These are phyloP conservation scores for Plasmopara viticola DNA, from an alignment of 352 stramenopile species.

Conservation along the genomic window DNA sequence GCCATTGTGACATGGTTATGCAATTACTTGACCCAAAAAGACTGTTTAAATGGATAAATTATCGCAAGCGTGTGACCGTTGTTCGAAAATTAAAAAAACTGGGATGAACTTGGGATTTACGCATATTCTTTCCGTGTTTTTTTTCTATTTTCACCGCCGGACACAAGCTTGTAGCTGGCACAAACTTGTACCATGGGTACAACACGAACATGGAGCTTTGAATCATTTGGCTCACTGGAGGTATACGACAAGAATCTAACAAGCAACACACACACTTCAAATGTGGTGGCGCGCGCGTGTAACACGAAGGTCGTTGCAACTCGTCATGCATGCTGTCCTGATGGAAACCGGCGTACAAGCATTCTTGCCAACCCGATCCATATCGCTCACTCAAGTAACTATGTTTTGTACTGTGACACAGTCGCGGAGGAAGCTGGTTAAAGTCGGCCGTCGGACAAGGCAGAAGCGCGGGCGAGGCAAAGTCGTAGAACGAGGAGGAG, in stretches of 20 bases:
- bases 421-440: no score
- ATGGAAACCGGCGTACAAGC: no score
- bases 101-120: constrained; percentile 60
- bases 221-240: constrained; percentile 48
- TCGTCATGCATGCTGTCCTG: constrained; percentile 60
- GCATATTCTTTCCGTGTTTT: constrained; percentile 41
- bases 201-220: constrained; percentile 36
- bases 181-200: constrained; percentile 50
- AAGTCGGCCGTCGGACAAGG: no score
- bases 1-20: constrained; percentile 42
- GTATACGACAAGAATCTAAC: constrained; percentile 58
- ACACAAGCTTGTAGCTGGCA: constrained; percentile 64
- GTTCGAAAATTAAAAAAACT: constrained; percentile 55
- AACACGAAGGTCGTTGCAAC: constrained; percentile 47
- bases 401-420: no score
- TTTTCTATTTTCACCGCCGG: constrained; percentile 70
- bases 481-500: no score
- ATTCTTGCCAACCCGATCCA: no score
- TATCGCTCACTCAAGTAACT: no score
- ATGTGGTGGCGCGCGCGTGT: constrained; percentile 44
- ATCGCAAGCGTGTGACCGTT: constrained; percentile 22
- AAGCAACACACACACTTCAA: constrained; percentile 43
- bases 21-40: constrained; percentile 25
- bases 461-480: no score
- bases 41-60: constrained; percentile 56